phyloP scores from a whole-genome alignment of 257 asterid species.

The Datura wrightii region DNA sequence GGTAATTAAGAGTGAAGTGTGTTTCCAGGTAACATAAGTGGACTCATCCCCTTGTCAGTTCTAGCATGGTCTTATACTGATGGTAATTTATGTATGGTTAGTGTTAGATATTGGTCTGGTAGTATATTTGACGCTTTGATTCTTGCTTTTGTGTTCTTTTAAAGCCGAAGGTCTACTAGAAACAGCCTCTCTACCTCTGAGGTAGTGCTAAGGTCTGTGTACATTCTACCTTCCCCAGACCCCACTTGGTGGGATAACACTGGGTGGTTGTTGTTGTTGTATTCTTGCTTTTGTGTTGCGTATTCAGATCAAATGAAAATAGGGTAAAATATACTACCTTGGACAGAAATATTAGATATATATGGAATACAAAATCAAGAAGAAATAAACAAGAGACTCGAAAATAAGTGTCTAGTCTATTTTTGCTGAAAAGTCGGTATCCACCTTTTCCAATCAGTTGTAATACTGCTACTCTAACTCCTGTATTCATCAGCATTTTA shows the following conservation, averaged over 20 bases:
- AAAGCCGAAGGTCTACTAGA: too few species aligned
- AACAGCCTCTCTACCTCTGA: too few species aligned
- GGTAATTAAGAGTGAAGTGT: not conserved
- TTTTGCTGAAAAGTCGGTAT: slow-evolving; percentile 6
- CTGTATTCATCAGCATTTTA: not conserved
- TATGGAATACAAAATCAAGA: not conserved
- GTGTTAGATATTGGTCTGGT: not conserved
- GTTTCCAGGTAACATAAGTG: not conserved
- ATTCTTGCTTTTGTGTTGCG: not conserved
- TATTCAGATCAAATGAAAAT: not conserved
- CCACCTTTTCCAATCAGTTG: not conserved
- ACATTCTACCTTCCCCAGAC: too few species aligned
- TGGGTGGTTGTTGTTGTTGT: not conserved
- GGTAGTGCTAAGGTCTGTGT: too few species aligned
- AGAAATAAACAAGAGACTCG: not conserved
- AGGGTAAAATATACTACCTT: not conserved
- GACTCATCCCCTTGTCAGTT: not conserved
- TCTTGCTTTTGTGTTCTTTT: not conserved
- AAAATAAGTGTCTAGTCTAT: not conserved
- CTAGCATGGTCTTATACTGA: not conserved
- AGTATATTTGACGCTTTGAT: not conserved
- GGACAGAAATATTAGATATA: not conserved
- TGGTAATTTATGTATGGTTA: not conserved
- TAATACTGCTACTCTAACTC: slow-evolving; percentile 16
- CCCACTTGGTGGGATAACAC: too few species aligned